Percentiles rank a stretch among this genome's conserved stretches.
Conservation (phyloP, 2,329 filamentous ascomycete species). For the Canariomyces notabilis region DNA sequence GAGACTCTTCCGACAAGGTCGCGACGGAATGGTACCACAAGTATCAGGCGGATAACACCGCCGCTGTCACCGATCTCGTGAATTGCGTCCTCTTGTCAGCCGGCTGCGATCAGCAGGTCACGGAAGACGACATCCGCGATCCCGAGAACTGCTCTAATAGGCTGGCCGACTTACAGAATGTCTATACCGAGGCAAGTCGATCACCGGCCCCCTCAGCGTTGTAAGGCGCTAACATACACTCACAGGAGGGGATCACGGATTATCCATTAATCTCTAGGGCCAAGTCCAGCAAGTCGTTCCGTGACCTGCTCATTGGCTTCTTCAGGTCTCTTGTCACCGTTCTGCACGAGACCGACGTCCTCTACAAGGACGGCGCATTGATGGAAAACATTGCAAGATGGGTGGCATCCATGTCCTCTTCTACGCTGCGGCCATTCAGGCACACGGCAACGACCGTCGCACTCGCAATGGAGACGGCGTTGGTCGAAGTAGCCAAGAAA, state of each 20-base stretch:
- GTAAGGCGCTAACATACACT: constrained; percentile 12
- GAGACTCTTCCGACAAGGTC: constrained; percentile 51
- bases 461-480: constrained; percentile 69
- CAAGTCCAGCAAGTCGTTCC: constrained; percentile 72
- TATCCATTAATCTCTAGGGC: constrained; percentile 86
- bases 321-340: constrained; percentile 71
- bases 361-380: constrained; percentile 72
- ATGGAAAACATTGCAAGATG: constrained; percentile 87
- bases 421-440: constrained; percentile 79
- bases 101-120: constrained; percentile 75
- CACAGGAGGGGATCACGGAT: constrained; percentile 70
- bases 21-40: constrained; percentile 56
- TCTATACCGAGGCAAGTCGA: constrained; percentile 68
- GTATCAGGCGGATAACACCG: constrained; percentile 50
- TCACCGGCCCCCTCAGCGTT: background rate
- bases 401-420: constrained; percentile 87
- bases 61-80: constrained; percentile 56
- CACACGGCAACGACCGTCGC: constrained; percentile 88
- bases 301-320: constrained; percentile 70
- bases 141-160: constrained; percentile 78
- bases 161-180: constrained; percentile 78
- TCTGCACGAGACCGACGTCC: constrained; percentile 72
- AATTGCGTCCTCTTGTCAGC: constrained; percentile 66
- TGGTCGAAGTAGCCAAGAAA: constrained; percentile 50
- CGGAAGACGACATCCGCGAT: constrained; percentile 79